Evolutionary conservation across 1,284 basidiomycete species (phyloP), one percentile per base, ranked within the genome.

Genomic region (Fistulinella cinereoalba): DNA sequence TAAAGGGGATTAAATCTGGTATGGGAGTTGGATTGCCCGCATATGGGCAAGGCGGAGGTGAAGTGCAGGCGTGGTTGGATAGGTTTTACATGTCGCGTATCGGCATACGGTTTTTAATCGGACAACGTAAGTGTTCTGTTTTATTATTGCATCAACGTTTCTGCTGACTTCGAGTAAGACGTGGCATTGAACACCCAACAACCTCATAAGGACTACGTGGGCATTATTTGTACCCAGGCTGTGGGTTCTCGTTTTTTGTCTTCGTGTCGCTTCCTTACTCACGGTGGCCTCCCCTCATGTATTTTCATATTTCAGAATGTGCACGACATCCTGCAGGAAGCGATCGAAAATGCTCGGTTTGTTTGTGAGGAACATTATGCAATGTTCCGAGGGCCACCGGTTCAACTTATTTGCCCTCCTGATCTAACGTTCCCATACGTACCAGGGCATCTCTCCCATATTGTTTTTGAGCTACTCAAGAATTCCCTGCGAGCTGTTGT

Each of bases 351-450:
- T 66, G 94, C 97, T 4, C 83, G 93, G 24, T 99, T 93, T 66
- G 94, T 99, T 7, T 98, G 96, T 71, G 96, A 98, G 71, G 96
- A 98, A 65, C 95, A 98, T 69, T 97, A 93, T 58, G 86, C 83
- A 4, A 87, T 99, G 72, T 97, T 98, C 82, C 92, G 88, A 56
- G 93, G 91, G 0, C 96, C 97, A 0, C 92, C 93, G 2, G 94
- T 99, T 9, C 93, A 99, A 65, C 87, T 99, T 47, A 92, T 98
- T 57, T 99, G 96, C 67, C 93, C 94, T 1, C 73, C 80, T 43
- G 75, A 92, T 64, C 80, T 99, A 51, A 81, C 80, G 25, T 99
- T 99, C 71, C 81, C 95, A 60, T 99, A 99, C 69, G 93, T 99
- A 46, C 97, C 96, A 0, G 95, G 93, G 11, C 96, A 99, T 66